Evolutionary conservation across 352 stramenopile species (phyloP).

Genomic region (Phytophthora sp.): DNA sequence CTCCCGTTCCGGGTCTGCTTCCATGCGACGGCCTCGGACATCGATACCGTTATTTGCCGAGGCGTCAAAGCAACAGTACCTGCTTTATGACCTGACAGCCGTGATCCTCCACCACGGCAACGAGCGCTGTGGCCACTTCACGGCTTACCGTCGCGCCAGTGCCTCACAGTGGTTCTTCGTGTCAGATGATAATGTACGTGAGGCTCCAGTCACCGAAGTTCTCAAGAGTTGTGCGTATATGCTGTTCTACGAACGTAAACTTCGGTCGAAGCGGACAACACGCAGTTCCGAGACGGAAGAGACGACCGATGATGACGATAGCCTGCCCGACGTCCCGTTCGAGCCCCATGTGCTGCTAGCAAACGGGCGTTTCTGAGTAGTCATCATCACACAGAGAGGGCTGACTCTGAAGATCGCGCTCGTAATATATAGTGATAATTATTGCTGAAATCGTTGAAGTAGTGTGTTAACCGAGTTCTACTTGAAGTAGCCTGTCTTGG

Average conservation of each 20-base stretch:
- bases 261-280: conserved; percentile 43
- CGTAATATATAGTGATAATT: conserved; percentile 47
- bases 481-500: too few relatives aligned
- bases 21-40: conserved; percentile 12
- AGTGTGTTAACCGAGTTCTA: too few relatives aligned
- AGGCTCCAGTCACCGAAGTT: conserved; percentile 65
- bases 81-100: conserved; percentile 76
- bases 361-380: conserved; percentile 33
- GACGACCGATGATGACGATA: conserved; percentile 51
- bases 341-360: conserved; percentile 45
- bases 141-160: conserved; percentile 69
- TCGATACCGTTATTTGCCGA: conserved; percentile 14
- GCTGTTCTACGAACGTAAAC: conserved; percentile 90
- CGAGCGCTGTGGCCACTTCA: conserved; percentile 86
- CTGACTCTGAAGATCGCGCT: conserved; percentile 3
- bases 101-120: conserved; percentile 91
- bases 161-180: conserved; percentile 84
- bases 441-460: conserved; percentile 19
- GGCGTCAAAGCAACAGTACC: conserved; percentile 39
- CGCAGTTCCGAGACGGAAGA: conserved; percentile 43
- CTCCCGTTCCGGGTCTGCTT: neutral
- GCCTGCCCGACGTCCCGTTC: conserved; percentile 57
- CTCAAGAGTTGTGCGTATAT: conserved; percentile 86
- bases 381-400: conserved; percentile 3
- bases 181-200: conserved; percentile 80